phyloP scores from a whole-genome alignment of 306 rosid species.

The Cucurbita pepo region DNA sequence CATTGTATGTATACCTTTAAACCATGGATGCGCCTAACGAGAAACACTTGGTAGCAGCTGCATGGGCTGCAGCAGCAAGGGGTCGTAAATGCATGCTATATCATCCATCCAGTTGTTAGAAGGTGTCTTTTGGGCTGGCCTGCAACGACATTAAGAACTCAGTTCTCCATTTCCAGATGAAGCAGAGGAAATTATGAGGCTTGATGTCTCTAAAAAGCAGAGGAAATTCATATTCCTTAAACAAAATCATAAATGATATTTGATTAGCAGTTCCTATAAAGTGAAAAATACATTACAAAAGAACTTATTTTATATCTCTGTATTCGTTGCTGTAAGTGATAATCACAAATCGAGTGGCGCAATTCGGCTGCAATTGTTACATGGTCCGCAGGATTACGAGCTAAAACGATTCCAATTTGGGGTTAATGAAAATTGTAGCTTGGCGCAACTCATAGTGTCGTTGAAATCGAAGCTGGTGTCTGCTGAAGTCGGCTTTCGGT shows the following conservation, averaged over 20 bases:
- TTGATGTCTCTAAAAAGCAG: constrained; percentile 58
- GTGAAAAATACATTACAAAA: not conserved
- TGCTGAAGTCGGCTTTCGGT: not conserved
- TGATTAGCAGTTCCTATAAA: not conserved
- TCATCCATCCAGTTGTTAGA: too few species aligned
- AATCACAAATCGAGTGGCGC: not conserved
- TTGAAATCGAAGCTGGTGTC: not conserved
- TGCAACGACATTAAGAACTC: too few species aligned
- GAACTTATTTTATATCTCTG: not conserved
- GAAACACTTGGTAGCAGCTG: not conserved
- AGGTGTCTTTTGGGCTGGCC: too few species aligned
- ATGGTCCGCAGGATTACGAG: not conserved
- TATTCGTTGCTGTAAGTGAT: not conserved
- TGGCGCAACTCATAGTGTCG: not conserved
- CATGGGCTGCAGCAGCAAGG: too few species aligned
- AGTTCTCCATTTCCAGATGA: constrained; percentile 9
- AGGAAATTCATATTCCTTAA: not conserved
- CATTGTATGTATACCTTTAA: constrained; percentile 41
- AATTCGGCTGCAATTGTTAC: not conserved
- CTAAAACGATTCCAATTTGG: not conserved
- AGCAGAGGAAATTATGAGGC: constrained; percentile 73
- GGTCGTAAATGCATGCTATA: too few species aligned
- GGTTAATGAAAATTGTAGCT: not conserved
- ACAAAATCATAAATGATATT: not conserved
- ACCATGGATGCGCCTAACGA: constrained; percentile 78